A percentile compares a stretch with the other conserved stretches of the same genome.
Conservation (phyloP, 2,329 filamentous ascomycete species). For the Penicillium sp. region DNA sequence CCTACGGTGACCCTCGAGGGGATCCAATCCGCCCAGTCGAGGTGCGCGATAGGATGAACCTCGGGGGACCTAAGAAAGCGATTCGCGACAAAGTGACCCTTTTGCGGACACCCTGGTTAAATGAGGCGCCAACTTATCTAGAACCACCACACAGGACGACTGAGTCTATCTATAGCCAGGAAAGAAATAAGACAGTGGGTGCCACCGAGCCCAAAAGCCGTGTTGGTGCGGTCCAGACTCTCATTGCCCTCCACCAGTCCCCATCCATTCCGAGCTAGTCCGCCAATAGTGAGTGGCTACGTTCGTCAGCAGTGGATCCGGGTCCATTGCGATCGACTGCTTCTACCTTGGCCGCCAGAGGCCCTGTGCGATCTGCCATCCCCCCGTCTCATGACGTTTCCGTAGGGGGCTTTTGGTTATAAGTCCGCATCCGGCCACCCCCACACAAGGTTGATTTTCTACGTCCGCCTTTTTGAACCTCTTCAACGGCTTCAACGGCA, state of each 20-base stretch:
- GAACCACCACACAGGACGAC: not conserved
- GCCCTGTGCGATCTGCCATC: conserved; percentile 14
- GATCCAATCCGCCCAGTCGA: not conserved
- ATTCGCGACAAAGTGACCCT: not conserved
- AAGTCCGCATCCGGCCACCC: conserved; percentile 19
- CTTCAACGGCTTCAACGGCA: not conserved
- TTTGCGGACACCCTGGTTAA: not conserved
- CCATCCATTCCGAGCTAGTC: conserved; percentile 13
- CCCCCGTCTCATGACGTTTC: conserved; percentile 25
- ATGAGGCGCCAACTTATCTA: not conserved
- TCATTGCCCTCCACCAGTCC: conserved; percentile 5
- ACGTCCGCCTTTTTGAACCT: not conserved
- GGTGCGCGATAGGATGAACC: not conserved
- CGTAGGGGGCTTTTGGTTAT: conserved; percentile 10
- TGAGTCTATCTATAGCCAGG: not conserved
- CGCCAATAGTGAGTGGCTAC: conserved; percentile 12
- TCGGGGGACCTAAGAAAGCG: not conserved
- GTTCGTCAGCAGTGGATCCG: conserved; percentile 26
- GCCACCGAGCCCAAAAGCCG: not conserved
- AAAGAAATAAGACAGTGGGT: not conserved
- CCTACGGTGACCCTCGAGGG: not conserved
- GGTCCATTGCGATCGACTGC: conserved; percentile 24
- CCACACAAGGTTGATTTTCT: not conserved
- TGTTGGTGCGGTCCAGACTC: conserved; percentile 12
- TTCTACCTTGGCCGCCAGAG: conserved; percentile 13